Evolutionary conservation across 2,329 filamentous ascomycete species (phyloP).

Genomic region (Thermomyces lanuginosus): DNA sequence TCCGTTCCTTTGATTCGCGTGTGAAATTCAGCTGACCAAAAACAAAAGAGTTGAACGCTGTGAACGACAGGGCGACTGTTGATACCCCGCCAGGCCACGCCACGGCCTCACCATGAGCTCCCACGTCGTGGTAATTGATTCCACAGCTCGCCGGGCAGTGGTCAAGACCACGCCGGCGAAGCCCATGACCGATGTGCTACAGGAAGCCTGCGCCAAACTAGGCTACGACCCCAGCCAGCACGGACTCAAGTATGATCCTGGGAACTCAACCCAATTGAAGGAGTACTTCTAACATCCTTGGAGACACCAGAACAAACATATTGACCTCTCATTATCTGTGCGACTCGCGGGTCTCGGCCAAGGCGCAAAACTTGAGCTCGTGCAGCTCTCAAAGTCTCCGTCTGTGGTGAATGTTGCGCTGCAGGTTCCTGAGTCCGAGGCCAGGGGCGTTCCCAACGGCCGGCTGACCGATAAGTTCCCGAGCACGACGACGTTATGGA

Average conservation of each 20-base stretch:
- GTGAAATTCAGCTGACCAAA: too few relatives aligned
- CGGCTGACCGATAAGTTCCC: conserved; percentile 73
- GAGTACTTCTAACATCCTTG: conserved; percentile 4
- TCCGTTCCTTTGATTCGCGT: too few relatives aligned
- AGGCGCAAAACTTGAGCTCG: conserved; percentile 83
- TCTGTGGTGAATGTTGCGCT: conserved; percentile 78
- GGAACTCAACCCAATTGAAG: conserved; percentile 11
- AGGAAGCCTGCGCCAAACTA: conserved; percentile 75
- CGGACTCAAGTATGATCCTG: conserved; percentile 74
- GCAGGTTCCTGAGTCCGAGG: conserved; percentile 61
- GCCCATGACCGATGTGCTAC: conserved; percentile 67
- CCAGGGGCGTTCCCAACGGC: conserved; percentile 43
- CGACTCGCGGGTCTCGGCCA: conserved; percentile 65
- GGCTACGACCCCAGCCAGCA: conserved; percentile 56
- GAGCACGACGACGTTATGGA: conserved; percentile 77
- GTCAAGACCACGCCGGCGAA: conserved; percentile 73
- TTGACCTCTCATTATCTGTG: conserved; percentile 74
- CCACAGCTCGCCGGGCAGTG: conserved; percentile 56
- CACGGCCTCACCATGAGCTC: conserved; percentile 49
- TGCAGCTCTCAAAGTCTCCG: conserved; percentile 70
- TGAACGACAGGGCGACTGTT: too few relatives aligned
- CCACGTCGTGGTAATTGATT: conserved; percentile 75
- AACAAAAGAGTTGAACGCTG: conserved; percentile 4
- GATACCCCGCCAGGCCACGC: too few relatives aligned
- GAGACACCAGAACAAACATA: conserved; percentile 65